Conservation (phyloP, 2,329 filamentous ascomycete genomes). For the Bertia moriformis region DNA sequence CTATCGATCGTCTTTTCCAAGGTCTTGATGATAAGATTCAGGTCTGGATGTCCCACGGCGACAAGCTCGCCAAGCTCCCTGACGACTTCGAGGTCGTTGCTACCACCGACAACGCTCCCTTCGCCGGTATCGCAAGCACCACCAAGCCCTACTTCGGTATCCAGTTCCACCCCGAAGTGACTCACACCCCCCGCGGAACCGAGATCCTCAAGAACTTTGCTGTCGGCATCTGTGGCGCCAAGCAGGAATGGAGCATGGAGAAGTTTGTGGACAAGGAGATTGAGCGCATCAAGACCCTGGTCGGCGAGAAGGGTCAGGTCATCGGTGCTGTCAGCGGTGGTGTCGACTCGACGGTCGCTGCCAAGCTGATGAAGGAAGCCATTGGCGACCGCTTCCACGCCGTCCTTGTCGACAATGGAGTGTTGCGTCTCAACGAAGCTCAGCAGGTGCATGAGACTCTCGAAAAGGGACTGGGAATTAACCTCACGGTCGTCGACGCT, state of each 20-base stretch:
- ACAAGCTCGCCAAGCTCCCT: conserved; percentile 68
- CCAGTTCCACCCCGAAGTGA: conserved; percentile 83
- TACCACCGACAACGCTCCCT: conserved; percentile 61
- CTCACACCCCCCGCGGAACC: conserved; percentile 55
- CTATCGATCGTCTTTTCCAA: conserved; percentile 67
- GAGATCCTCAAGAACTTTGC: conserved; percentile 71
- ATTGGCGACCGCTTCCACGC: conserved; percentile 78
- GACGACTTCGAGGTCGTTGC: conserved; percentile 59
- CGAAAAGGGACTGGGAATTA: conserved; percentile 68
- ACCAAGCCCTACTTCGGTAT: conserved; percentile 60
- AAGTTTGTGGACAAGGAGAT: conserved; percentile 75
- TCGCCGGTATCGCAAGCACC: conserved; percentile 64
- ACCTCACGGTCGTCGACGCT: conserved; percentile 75
- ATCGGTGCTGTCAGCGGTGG: conserved; percentile 55
- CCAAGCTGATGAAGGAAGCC: conserved; percentile 71
- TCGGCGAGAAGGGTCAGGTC: conserved; percentile 71
- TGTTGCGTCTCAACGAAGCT: conserved; percentile 77
- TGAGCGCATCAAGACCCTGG: conserved; percentile 61
- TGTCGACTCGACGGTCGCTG: conserved; percentile 79
- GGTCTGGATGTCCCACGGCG: conserved; percentile 77
- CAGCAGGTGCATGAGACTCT: conserved; percentile 69
- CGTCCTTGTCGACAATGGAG: conserved; percentile 70
- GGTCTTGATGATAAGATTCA: conserved; percentile 58
- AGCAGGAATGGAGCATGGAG: conserved; percentile 70
- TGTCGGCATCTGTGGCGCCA: conserved; percentile 65